Conservation (phyloP, 2,329 filamentous ascomycete species). For the Aureobasidium lini region DNA sequence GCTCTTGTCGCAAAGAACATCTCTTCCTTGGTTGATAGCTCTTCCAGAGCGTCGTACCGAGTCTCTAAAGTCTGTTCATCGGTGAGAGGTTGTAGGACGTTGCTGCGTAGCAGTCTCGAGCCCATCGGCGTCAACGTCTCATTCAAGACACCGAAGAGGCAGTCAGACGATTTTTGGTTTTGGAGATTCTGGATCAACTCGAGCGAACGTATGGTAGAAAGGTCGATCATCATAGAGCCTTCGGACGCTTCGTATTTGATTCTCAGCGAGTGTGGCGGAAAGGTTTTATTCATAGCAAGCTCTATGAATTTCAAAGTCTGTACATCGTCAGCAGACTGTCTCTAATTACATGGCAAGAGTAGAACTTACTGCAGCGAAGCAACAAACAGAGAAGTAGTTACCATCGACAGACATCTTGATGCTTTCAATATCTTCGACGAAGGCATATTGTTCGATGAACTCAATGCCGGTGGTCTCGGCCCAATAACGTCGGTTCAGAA, state of each 20-base stretch:
- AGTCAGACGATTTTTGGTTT: constrained; percentile 69
- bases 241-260: constrained; percentile 83
- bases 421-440: constrained; percentile 69
- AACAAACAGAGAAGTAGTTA: constrained; percentile 81
- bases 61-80: constrained; percentile 57
- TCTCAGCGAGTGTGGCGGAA: constrained; percentile 71
- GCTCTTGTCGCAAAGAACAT: constrained; percentile 72
- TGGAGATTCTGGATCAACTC: constrained; percentile 86
- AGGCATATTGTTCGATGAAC: constrained; percentile 71
- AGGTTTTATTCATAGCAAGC: constrained; percentile 57
- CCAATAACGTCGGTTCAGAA: constrained; percentile 74
- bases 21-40: constrained; percentile 72
- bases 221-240: constrained; percentile 91
- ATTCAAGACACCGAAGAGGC: constrained; percentile 78
- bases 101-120: constrained; percentile 70
- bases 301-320: constrained; percentile 79
- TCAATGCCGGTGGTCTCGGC: constrained; percentile 71
- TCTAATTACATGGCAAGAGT: neutral
- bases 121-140: constrained; percentile 86
- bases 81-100: constrained; percentile 82
- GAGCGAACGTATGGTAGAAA: constrained; percentile 76
- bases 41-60: constrained; percentile 76
- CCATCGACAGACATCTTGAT: constrained; percentile 71
- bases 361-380: constrained; percentile 68
- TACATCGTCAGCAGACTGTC: neutral